Conservation (phyloP, 225 moss, liverwort and hornwort species). For the Ulota crispa region DNA sequence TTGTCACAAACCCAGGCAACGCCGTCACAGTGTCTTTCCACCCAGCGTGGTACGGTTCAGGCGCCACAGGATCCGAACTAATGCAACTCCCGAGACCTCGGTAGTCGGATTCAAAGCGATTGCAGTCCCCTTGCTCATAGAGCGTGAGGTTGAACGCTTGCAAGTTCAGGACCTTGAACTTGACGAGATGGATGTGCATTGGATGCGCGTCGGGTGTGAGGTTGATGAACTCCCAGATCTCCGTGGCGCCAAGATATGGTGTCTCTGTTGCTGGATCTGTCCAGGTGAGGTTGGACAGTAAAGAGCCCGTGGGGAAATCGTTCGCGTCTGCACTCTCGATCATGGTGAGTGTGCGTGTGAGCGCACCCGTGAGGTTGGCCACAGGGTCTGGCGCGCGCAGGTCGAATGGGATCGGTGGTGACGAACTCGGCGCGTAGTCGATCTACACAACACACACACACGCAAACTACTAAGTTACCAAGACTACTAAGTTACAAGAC, state of each 20-base stretch:
- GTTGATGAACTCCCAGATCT: slow-evolving; percentile 59
- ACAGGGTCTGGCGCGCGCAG: background rate
- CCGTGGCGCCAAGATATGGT: slow-evolving; percentile 28
- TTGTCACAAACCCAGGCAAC: slow-evolving; percentile 46
- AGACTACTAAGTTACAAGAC: too few species aligned
- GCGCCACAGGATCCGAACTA: slow-evolving; percentile 5
- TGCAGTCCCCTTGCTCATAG: slow-evolving; percentile 27
- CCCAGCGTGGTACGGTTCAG: slow-evolving; percentile 39
- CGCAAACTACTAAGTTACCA: too few species aligned
- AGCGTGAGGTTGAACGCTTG: slow-evolving; percentile 43
- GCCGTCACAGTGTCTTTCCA: slow-evolving; percentile 60
- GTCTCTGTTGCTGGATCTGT: slow-evolving; percentile 34
- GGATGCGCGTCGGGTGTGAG: slow-evolving; percentile 57
- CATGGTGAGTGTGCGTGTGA: slow-evolving; percentile 21
- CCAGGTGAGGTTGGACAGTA: slow-evolving; percentile 40
- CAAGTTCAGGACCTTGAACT: slow-evolving; percentile 35
- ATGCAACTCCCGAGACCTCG: slow-evolving; percentile 38
- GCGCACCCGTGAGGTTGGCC: background rate
- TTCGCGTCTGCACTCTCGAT: slow-evolving; percentile 28
- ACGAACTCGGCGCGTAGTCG: background rate
- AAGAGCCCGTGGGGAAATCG: slow-evolving; percentile 28
- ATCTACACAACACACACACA: background rate
- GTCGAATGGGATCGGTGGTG: background rate
- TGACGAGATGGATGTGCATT: slow-evolving; percentile 58
- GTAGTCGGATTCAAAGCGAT: slow-evolving; percentile 6